Base-by-base conservation (phyloP, 768 basidiomycete species). In the Mycena indigotica region DNA sequence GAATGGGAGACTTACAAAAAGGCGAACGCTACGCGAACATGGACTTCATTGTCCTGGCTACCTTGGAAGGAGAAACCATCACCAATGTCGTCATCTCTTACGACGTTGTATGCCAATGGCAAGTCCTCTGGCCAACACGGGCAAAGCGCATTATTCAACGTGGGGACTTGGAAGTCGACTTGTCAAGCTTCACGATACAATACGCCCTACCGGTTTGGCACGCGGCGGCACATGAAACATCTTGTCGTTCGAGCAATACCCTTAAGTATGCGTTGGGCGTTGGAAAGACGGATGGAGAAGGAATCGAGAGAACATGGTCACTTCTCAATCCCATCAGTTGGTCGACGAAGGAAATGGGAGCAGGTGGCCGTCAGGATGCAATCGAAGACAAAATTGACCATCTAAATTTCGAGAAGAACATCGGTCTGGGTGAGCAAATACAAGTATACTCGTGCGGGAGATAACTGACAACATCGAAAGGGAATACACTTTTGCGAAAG, bases 281-380 rank as follows among this genome's bases (percentile, higher is more conserved):
- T 2, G 64, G 62, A 4, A 50, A 50, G 4, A 61, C 61, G 1
- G 61, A 64, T 29, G 62, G 59, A 5, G 57, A 60, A 41, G 59
- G 51, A 4, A 56, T 59, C 0, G 75, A 78, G 39, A 51, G 66
- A 0, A 61, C 55, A 0, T 77, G 75, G 76, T 38, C 72, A 0
- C 52, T 52, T 0, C 32, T 69, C 2, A 74, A 76, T 53, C 54
- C 59, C 0, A 51, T 62, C 1, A 65, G 66, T 0, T 59, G 52
- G 2, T 67, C 67, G 30, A 75, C 71, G 0, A 66, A 66, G 15
- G 72, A 76, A 25, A 76, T 72, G 73, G 67, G 68, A 0, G 63
- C 66, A 0, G 69, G 70, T 0, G 52, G 58, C 1, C 58, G 67
- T 0, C 51, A 64, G 4, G 71, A 73, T 25, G 65, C 68, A 0